Base-by-base conservation (phyloP, 306 rosid genomes). In the Cucumis hystrix region DNA sequence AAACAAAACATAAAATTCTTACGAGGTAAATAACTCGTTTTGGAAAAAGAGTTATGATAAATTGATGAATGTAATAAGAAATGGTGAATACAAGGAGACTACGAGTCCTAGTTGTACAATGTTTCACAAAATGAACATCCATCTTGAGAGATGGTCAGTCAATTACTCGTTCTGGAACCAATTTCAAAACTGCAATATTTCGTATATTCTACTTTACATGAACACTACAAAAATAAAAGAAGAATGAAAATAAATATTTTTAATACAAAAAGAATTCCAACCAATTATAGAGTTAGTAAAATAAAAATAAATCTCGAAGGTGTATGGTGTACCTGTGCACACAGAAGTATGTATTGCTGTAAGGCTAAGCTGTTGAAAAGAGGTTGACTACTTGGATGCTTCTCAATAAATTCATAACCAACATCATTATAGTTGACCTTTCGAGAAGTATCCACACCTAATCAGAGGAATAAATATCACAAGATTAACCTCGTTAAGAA, bases 321-420 rank as follows among this genome's bases (percentile, higher is more conserved):
- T 28, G 30, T 63, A 74, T 35, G 15, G 47, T 85, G 54, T 69
- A 94, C 98, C 98, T 94, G 98, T 61, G 92, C 20, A 78, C 98
- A 94, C 39, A 94, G 74, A 62, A 94, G 96, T 80, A 94, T 90
- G 80, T 89, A 94, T 78, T 89, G 98, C 85, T 94, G 97, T 82
- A 94, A 88, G n/a, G 91, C 96, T 40, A 79, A 66, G 78, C 89
- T 85, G 84, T 94, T 84, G 74, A 89, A 90, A 72, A 94, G 86
- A 41, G 92, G 90, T 60, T 85, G 89, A 66, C 41, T 81, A 59
- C 81, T 85, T 37, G 82, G 82, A 80, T 61, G 84, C 69, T 82
- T 85, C 74, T 81, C 79, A 60, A 94, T 83, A 60, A 94, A 94
- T 33, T 74, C 72, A 75, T 81, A 86, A 3, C 92, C 97, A 60